Conservation (phyloP, 805 yeast genomes). For the Saccharomycopsis fodiens region DNA sequence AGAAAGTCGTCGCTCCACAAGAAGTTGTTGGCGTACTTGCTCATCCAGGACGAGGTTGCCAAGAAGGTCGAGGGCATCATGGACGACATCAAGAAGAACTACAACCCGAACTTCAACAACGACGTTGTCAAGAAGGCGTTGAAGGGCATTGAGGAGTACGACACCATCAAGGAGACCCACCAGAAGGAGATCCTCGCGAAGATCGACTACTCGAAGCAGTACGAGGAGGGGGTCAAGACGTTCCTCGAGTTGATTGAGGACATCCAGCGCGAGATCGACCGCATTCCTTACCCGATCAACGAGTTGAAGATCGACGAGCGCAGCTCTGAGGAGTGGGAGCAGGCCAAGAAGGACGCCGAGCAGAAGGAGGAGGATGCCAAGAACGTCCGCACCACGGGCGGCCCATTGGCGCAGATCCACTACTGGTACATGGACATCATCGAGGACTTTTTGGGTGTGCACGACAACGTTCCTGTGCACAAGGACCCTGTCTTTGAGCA, state of each 20-base stretch:
- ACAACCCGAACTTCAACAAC: slow-evolving; percentile 75
- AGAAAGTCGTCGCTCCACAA: slow-evolving; percentile 19
- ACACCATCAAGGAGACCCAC: slow-evolving; percentile 9
- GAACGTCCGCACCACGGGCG: background rate
- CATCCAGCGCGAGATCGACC: slow-evolving; percentile 6
- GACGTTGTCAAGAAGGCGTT: slow-evolving; percentile 60
- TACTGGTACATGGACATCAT: slow-evolving; percentile 4
- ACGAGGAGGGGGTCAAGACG: slow-evolving; percentile 13
- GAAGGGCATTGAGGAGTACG: slow-evolving; percentile 41
- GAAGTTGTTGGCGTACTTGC: slow-evolving; percentile 10
- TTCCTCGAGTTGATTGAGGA: slow-evolving; percentile 4
- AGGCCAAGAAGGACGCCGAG: slow-evolving; percentile 3
- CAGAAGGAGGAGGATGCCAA: background rate
- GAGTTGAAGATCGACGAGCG: slow-evolving; percentile 14
- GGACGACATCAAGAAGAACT: slow-evolving; percentile 39
- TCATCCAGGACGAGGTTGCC: slow-evolving; percentile 21
- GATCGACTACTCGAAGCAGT: slow-evolving; percentile 19
- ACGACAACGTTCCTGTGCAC: slow-evolving; percentile 13
- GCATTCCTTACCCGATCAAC: slow-evolving; percentile 1
- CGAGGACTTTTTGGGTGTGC: slow-evolving; percentile 19
- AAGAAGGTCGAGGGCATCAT: slow-evolving; percentile 38
- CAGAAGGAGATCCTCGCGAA: slow-evolving; percentile 18
- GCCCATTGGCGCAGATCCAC: slow-evolving; percentile 1
- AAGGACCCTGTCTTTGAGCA: slow-evolving; percentile 7
- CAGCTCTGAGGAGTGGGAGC: slow-evolving; percentile 4